Evolutionary conservation across 352 stramenopile genomes (phyloP), one percentile per base, ranked within the genome.

Genomic region (Phytophthora cajani): DNA sequence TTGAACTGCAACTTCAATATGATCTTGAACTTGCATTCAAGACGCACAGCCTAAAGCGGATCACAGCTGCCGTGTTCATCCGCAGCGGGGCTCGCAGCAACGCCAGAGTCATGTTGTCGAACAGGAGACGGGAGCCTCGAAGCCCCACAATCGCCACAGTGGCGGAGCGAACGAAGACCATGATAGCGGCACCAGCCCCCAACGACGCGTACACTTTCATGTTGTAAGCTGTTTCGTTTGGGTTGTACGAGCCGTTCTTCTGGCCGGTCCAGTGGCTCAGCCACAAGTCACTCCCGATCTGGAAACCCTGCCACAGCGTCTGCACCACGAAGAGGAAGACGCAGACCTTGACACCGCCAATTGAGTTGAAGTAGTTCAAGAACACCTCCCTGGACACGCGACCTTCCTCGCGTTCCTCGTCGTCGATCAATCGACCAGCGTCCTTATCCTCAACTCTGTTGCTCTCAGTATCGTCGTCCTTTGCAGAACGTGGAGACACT

Each of bases 31-130:
- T 32, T 32, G 27, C 27, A 32, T 32, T 32, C 27, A 32, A 32
- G 27, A 32, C 27, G 27, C 27, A 32, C 27, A 32, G 27, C 27
- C 3, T 32, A 3, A 7, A 32, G 27, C 5, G 27, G 27, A 32
- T 32, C 27, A 32, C 27, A 32, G 27, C 27, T 32, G 27, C 5
- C 27, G 27, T 32, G 27, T 32, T 32, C 5, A 32, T 32, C 27
- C 27, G 69, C 32, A 98, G 83, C 5, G 94, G 92, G 17, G 94
- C 93, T 44, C 80, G 73, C n/a, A 98, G 64, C 14, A 98, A 83
- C n/a, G 82, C 82, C n/a, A 81, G 57, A 9, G 92, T 97, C 69
- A 98, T 87, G 36, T 82, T 69, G 52, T 98, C 78, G 67, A 98
- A 97, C 4, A 98, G 69, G 19, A 75, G 77, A 21, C 80, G 64